Evolutionary conservation across 768 basidiomycete species (phyloP).

Genomic region (Agrocybe praecox): DNA sequence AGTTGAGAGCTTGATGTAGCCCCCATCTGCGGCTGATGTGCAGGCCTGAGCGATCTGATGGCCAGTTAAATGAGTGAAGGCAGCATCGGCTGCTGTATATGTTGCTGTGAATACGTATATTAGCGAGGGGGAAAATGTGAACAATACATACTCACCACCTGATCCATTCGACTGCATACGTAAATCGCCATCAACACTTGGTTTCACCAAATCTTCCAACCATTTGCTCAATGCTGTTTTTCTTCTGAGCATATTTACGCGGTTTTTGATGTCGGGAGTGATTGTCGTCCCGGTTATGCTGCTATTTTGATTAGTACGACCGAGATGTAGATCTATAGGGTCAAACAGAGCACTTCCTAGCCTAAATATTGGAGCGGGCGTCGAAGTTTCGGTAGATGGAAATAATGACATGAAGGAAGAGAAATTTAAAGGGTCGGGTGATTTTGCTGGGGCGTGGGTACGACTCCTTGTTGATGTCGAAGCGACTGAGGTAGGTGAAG

Average conservation of each 20-base stretch:
- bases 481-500: conserved; percentile 29
- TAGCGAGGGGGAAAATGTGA: neutral
- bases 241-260: conserved; percentile 64
- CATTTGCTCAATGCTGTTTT: conserved; percentile 83
- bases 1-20: conserved; percentile 85
- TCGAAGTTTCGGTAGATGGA: conserved; percentile 66
- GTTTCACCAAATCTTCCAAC: conserved; percentile 74
- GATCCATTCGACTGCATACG: conserved; percentile 30
- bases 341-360: conserved; percentile 91
- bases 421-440: conserved; percentile 63
- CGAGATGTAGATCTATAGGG: conserved; percentile 67
- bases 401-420: conserved; percentile 76
- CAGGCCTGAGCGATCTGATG: conserved; percentile 88
- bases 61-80: conserved; percentile 83
- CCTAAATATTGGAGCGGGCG: conserved; percentile 83
- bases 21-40: conserved; percentile 69
- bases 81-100: conserved; percentile 45
- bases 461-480: conserved; percentile 24
- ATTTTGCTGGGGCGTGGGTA: conserved; percentile 24
- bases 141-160: conserved; percentile 20
- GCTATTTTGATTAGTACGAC: conserved; percentile 23
- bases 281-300: conserved; percentile 32
- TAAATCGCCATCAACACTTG: conserved; percentile 74
- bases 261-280: conserved; percentile 63
- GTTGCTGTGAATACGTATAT: conserved; percentile 26